phyloP scores from a whole-genome alignment of 257 asterid species.

The Coffea eugenioides region DNA sequence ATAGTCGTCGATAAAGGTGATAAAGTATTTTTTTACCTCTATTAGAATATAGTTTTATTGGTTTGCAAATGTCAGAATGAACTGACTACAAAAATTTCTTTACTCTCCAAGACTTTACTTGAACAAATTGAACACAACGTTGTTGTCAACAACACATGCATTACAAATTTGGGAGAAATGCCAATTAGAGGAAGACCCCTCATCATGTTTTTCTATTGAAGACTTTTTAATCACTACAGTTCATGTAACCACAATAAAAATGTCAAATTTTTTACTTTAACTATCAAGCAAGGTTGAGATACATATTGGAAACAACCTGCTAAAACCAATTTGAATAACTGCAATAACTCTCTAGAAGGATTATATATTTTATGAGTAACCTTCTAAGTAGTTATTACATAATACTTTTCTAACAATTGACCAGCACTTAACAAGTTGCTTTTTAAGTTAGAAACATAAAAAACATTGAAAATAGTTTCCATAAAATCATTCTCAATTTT shows the following conservation, averaged over 20 bases:
- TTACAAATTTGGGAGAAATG: background rate
- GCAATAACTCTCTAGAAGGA: background rate
- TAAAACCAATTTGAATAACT: background rate
- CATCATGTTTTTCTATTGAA: background rate
- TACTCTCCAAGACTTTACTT: background rate
- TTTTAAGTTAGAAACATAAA: background rate
- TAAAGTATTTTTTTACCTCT: background rate
- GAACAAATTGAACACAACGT: background rate
- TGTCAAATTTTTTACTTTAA: background rate
- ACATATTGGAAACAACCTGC: background rate
- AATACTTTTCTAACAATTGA: conserved; percentile 8
- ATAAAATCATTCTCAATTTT: background rate
- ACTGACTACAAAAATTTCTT: background rate
- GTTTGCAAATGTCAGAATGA: background rate
- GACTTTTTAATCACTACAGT: background rate
- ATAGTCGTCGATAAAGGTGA: background rate
- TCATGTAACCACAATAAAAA: background rate
- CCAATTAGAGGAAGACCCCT: background rate
- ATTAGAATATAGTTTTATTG: background rate
- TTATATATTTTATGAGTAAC: background rate
- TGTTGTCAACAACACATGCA: background rate
- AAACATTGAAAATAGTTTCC: background rate
- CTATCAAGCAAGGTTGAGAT: background rate
- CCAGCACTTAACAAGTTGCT: background rate
- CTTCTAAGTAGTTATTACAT: background rate